Base-by-base conservation (phyloP, 148 eudicot genomes). In the Amaranthus palmeri region DNA sequence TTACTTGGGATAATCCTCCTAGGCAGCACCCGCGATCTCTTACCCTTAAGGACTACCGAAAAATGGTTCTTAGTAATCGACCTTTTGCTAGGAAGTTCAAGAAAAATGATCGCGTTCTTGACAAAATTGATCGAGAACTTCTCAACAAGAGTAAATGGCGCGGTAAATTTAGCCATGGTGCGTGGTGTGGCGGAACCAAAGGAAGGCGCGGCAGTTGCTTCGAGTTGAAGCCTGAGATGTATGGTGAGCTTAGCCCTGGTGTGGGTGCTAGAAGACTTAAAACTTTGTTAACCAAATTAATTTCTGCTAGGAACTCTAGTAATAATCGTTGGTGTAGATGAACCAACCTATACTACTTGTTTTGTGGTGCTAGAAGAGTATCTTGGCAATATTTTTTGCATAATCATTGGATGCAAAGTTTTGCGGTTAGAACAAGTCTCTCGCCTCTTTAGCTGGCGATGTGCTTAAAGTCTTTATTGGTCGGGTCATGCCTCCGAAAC, bases 81-180 rank as follows among this genome's bases (percentile, higher is more conserved):
- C 97, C 97, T 8, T 93, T 93, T 75, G 98, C 97, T 40, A 73
- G 98, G 45, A 93, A 93, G 73, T 93, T 93, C 93, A 91, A 88
- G 90, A 75, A 83, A 40, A 86, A 84, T 54, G 85, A 88, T 41
- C 85, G 71, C 0, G 93, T 88, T 5, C 88, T 93, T 17, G 79
- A 80, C 49, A 91, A 79, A 83, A 91, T 93, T 50, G 98, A 93
- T 57, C 81, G 81, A 5, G 87, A 88, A 3, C 79, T 93, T 60
- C 85, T 93, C 44, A 86, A 77, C 66, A 84, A 91, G 69, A 72
- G 78, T 0, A 70, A 47, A 10, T 65, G 74, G 71, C 61, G 4
- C 6, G 71, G 78, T 9, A 76, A 77, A 0, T 93, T 86, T 68
- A 55, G 88, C 1, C 62, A 75, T 49, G 98, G 97, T 45, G 97